These are phyloP conservation scores for Dacryopinax spathularia DNA, from an alignment of 768 basidiomycete genomes.

Conservation along the genomic window DNA sequence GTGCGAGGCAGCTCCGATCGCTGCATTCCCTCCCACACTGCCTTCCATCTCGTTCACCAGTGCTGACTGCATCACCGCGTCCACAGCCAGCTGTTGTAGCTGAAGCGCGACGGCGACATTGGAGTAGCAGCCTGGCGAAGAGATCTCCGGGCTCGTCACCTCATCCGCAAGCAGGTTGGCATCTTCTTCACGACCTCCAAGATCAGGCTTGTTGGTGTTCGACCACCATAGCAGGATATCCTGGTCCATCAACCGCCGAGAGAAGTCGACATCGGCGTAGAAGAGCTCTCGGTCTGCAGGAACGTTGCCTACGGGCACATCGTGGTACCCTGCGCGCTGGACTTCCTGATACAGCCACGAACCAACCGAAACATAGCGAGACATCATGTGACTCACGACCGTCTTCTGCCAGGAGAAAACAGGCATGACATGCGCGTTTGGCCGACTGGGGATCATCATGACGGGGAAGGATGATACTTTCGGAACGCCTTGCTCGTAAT, in stretches of 20 bases:
- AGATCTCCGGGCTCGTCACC: slow-evolving; percentile 69
- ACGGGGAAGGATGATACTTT: slow-evolving; percentile 76
- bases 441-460: slow-evolving; percentile 56
- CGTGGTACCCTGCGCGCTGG: slow-evolving; percentile 75
- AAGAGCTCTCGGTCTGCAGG: slow-evolving; percentile 82
- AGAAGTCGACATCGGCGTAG: slow-evolving; percentile 80
- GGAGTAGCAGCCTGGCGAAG: slow-evolving; percentile 70
- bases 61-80: slow-evolving; percentile 85
- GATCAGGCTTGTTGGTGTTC: slow-evolving; percentile 68
- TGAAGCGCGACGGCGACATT: slow-evolving; percentile 87
- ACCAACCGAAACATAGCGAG: slow-evolving; percentile 64
- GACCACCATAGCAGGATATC: slow-evolving; percentile 98
- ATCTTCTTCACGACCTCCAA: slow-evolving; percentile 88
- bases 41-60: slow-evolving; percentile 96
- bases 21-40: slow-evolving; percentile 70
- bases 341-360: slow-evolving; percentile 66
- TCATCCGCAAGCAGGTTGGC: slow-evolving; percentile 56
- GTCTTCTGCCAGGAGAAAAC: slow-evolving; percentile 81
- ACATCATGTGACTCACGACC: slow-evolving; percentile 69
- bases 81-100: slow-evolving; percentile 82
- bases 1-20: slow-evolving; percentile 84
- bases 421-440: slow-evolving; percentile 55
- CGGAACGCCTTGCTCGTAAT: slow-evolving; percentile 60
- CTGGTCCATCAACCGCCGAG: slow-evolving; percentile 69
- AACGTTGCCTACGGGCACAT: slow-evolving; percentile 84